A percentile compares a stretch with the other conserved stretches of the same genome.
Evolutionary conservation across 208 protist genomes (phyloP).

Genomic region (Perkinsela sp.): DNA sequence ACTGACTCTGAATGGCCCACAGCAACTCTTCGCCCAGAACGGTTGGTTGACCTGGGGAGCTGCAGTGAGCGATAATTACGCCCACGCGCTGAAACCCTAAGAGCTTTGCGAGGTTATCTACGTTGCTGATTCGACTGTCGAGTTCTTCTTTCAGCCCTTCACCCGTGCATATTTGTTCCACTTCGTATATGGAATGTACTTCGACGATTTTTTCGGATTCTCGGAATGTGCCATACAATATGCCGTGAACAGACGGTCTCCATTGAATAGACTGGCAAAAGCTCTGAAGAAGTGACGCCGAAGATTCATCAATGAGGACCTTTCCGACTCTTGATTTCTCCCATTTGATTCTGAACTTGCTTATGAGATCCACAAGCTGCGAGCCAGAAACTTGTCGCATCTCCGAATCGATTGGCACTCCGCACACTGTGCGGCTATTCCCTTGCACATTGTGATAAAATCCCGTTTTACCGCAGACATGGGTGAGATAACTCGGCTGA

Average conservation of each 20-base stretch:
- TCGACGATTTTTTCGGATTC: slow-evolving; percentile 10
- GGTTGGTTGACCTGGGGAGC: slow-evolving; percentile 13
- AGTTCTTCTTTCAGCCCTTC: slow-evolving; percentile 13
- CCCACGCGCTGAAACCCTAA: slow-evolving; percentile 43
- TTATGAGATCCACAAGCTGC: slow-evolving; percentile 31
- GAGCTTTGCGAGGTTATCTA: slow-evolving; percentile 18
- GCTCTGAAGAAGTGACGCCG: slow-evolving; percentile 49
- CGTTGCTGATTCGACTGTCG: slow-evolving; percentile 11
- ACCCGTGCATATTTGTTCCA: slow-evolving; percentile 27
- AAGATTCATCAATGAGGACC: slow-evolving; percentile 24
- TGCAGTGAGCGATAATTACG: slow-evolving; percentile 31
- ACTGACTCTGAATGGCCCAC: slow-evolving; percentile 42
- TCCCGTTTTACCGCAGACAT: slow-evolving; percentile 30
- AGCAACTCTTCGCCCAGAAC: slow-evolving; percentile 24
- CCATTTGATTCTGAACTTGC: slow-evolving; percentile 34
- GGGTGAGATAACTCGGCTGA: slow-evolving; percentile 12
- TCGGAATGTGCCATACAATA: slow-evolving; percentile 30
- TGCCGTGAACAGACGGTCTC: slow-evolving; percentile 39
- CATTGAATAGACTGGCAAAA: slow-evolving; percentile 31
- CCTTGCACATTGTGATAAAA: slow-evolving; percentile 24
- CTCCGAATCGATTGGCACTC: slow-evolving; percentile 11
- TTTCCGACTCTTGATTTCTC: slow-evolving; percentile 24
- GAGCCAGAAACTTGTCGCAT: slow-evolving; percentile 17
- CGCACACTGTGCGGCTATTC: slow-evolving; percentile 24
- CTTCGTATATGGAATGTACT: slow-evolving; percentile 55